phyloP scores from a whole-genome alignment of 768 basidiomycete genomes.

The Mycena floridula region DNA sequence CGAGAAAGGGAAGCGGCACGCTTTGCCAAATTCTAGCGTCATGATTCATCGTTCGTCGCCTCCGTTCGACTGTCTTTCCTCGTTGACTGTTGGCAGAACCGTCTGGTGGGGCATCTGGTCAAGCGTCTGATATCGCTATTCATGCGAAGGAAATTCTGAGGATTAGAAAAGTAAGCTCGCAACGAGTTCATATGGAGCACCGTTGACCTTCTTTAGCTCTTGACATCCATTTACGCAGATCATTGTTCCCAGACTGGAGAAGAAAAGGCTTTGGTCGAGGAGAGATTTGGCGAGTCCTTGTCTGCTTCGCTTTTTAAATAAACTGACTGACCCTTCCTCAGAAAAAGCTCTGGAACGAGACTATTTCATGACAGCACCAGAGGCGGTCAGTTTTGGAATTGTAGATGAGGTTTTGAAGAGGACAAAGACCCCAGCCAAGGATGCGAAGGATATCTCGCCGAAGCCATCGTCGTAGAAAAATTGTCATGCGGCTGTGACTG shows the following conservation, averaged over 20 bases:
- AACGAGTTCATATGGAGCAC: no score
- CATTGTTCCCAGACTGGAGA: constrained; percentile 75
- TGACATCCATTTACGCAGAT: constrained; percentile 85
- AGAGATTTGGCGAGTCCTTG: constrained; percentile 66
- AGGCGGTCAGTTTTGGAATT: constrained; percentile 88
- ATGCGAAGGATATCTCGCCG: no score
- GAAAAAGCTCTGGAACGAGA: constrained; percentile 89
- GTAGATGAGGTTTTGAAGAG: constrained; percentile 89
- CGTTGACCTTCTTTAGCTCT: no score
- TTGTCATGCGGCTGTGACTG: no score
- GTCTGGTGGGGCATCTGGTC: constrained; percentile 92
- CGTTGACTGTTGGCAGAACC: constrained; percentile 56
- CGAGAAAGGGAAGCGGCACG: constrained; percentile 86
- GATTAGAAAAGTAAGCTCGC: constrained; percentile 69
- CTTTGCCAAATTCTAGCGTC: constrained; percentile 89
- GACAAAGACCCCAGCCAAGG: no score
- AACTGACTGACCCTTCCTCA: constrained; percentile 24
- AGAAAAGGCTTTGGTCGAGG: constrained; percentile 51
- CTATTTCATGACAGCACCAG: constrained; percentile 93
- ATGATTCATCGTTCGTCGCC: constrained; percentile 89
- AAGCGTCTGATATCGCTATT: constrained; percentile 96
- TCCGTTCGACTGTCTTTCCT: constrained; percentile 20
- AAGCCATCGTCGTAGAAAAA: no score
- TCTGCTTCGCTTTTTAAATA: constrained; percentile 16
- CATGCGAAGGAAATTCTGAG: constrained; percentile 95